Conservation (phyloP, 129 eudicot species). For the Flaveria ramosissima region DNA sequence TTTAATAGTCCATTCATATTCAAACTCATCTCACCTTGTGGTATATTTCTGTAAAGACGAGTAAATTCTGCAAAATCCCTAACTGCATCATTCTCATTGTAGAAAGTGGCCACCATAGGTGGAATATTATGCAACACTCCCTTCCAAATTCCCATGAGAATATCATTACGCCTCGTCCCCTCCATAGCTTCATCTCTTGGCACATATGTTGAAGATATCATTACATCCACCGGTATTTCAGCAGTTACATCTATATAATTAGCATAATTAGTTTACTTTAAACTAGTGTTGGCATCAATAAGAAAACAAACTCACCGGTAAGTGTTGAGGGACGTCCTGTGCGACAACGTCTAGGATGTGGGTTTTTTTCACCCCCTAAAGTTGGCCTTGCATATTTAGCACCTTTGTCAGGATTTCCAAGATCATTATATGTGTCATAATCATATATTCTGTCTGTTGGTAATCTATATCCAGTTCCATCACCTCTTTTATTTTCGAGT, state of each 20-base stretch:
- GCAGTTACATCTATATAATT: conserved; percentile 29
- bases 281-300: conserved; percentile 18
- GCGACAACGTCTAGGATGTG: conserved; percentile 75
- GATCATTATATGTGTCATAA: neutral
- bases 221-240: conserved; percentile 53
- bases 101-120: conserved; percentile 47
- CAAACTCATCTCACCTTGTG: conserved; percentile 8
- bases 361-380: conserved; percentile 61
- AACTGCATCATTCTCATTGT: conserved; percentile 50
- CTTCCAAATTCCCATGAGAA: conserved; percentile 61
- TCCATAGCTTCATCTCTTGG: conserved; percentile 89
- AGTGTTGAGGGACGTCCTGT: conserved; percentile 72
- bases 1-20: conserved; percentile 14
- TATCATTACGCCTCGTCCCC: conserved; percentile 62
- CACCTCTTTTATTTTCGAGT: neutral
- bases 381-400: conserved; percentile 27
- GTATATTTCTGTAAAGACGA: conserved; percentile 53
- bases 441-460: neutral
- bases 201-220: conserved; percentile 59
- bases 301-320: conserved; percentile 42
- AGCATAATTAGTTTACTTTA: neutral
- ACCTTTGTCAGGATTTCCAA: conserved; percentile 59
- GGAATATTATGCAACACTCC: conserved; percentile 72
- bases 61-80: conserved; percentile 43
- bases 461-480: neutral